Base-by-base conservation (phyloP, 2,329 filamentous ascomycete genomes). In the Clarireedia hainanense region DNA sequence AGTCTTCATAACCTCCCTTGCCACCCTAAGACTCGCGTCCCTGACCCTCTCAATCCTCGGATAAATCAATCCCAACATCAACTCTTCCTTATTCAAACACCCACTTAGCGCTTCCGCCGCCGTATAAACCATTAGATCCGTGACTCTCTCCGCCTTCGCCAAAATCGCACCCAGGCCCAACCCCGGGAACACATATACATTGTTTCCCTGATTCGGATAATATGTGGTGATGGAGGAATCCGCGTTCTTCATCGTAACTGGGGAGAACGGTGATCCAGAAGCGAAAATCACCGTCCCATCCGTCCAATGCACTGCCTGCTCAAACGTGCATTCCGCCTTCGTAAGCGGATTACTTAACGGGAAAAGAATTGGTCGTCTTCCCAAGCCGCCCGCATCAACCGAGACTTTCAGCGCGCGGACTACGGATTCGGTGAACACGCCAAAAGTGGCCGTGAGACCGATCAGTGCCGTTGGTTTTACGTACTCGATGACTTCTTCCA, bases 281-380 rank as follows among this genome's bases (percentile, higher is more conserved):
- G 94, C 94, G 69, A 99, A 99, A 70, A 99, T 84, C 66, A 85
- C 91, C 55, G 85, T 89, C 59, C 92, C 92, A 57, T 97, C 88
- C 10, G 92, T 97, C 84, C 92, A 85, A 67, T 84, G 81, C 67
- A 97, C 81, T 15, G 94, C 94, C 40, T 94, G 88, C 77, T 96
- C 91, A 67, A 95, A 97, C 15, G 90, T 96, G 76, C 94, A 97
- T 76, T 99, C 94, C 7, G 92, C 95, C 78, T 97, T 96, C 74
- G 87, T 91, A 51, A 91, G 85, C 50, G 94, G 94, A 76, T 99
- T 97, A 73, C 89, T 95, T 45, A 99, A 85, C 54, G 92, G 92
- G 83, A 99, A 97, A 67, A 96, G 86, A 68, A 95, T 92, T 60
- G 94, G 91, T 61, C 83, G 79, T 60, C 91, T 83, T 72, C 91